Conservation (phyloP, 345 rosid species). For the Populus simonii region DNA sequence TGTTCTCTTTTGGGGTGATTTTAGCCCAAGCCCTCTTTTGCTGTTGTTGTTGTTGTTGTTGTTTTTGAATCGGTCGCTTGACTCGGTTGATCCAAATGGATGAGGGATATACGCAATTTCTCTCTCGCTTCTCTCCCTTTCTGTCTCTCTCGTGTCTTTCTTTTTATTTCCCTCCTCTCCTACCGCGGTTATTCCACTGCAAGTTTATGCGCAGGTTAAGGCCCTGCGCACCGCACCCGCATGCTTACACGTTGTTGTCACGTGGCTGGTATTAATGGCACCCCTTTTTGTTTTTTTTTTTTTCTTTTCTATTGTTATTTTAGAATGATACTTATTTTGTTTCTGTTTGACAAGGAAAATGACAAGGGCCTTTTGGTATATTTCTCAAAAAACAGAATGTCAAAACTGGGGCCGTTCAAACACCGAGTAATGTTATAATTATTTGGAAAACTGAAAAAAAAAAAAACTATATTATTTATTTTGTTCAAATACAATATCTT, state of each 20-base stretch:
- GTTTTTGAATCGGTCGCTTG: slow-evolving; percentile 21
- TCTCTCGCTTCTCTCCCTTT: neutral
- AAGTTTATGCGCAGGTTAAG: slow-evolving; percentile 39
- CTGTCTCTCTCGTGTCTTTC: slow-evolving; percentile 7
- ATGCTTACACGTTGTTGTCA: neutral
- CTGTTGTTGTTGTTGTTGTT: neutral
- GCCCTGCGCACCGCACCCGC: slow-evolving; percentile 23
- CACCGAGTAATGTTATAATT: too few relatives aligned
- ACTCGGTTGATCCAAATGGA: slow-evolving; percentile 26
- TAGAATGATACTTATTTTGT: too few relatives aligned
- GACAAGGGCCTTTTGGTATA: neutral
- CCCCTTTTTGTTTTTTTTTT: neutral
- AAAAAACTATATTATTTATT: too few relatives aligned
- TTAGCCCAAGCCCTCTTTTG: slow-evolving; percentile 8
- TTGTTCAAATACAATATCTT: too few relatives aligned
- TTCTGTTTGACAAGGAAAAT: neutral
- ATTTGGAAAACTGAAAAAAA: too few relatives aligned
- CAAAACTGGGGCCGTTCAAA: too few relatives aligned
- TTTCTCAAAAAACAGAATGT: too few relatives aligned
- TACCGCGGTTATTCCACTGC: slow-evolving; percentile 27
- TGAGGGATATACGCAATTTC: neutral
- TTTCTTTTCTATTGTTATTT: too few relatives aligned
- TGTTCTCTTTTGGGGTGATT: slow-evolving; percentile 7
- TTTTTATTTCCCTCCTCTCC: slow-evolving; percentile 24
- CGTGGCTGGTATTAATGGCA: neutral